phyloP scores from a whole-genome alignment of 2,329 filamentous ascomycete species.

The Clonostachys solani region DNA sequence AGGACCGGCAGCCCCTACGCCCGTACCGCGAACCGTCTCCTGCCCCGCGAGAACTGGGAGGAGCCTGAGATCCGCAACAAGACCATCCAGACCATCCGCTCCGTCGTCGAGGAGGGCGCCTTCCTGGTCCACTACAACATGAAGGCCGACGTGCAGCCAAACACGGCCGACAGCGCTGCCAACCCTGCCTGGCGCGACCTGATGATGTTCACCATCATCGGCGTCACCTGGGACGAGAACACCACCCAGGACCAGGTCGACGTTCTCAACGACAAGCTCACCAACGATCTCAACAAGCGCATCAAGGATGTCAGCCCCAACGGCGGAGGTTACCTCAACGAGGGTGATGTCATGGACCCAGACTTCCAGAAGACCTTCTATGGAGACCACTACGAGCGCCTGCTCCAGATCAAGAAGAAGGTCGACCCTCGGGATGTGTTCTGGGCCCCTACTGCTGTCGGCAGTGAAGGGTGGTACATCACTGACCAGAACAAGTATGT shows the following conservation, averaged over 20 bases:
- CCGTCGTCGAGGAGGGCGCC: constrained; percentile 13
- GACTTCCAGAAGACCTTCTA: constrained; percentile 21
- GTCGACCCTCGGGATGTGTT: constrained; percentile 21
- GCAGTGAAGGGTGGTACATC: constrained; percentile 15
- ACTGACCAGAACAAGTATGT: constrained; percentile 7
- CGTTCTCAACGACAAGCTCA: constrained; percentile 19
- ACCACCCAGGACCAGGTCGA: constrained; percentile 7
- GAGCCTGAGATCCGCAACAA: constrained; percentile 7
- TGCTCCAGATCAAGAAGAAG: constrained; percentile 20
- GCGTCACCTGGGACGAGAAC: constrained; percentile 8
- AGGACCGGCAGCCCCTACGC: constrained; percentile 10
- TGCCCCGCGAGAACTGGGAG: constrained; percentile 24
- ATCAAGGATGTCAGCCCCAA: constrained; percentile 17
- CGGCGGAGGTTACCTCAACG: constrained; percentile 19
- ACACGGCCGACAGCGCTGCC: constrained; percentile 22
- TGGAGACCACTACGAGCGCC: constrained; percentile 15
- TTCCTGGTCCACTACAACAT: constrained; percentile 15
- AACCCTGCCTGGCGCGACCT: constrained; percentile 42
- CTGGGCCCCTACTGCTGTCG: constrained; percentile 18
- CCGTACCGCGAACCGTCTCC: constrained; percentile 28
- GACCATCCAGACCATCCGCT: constrained; percentile 11
- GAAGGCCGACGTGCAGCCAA: constrained; percentile 10
- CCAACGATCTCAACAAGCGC: constrained; percentile 19
- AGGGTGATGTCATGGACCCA: constrained; percentile 22
- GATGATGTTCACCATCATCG: constrained; percentile 24